Percentiles rank a stretch among this genome's conserved stretches.
These are phyloP conservation scores for Exutisphaerella laricina DNA, from an alignment of 2,329 filamentous ascomycete genomes.

Conservation along the genomic window DNA sequence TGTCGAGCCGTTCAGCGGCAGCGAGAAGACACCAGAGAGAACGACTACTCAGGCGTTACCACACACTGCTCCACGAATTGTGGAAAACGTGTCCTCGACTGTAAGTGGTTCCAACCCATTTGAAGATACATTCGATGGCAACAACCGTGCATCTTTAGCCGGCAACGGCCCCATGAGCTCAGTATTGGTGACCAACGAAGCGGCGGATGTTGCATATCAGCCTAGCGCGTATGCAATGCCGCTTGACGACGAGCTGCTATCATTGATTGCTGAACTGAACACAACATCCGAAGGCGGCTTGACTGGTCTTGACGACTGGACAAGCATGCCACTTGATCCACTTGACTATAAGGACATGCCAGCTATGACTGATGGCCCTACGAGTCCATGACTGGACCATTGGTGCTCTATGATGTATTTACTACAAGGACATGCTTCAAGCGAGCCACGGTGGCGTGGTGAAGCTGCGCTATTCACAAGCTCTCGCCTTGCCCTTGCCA, in stretches of 20 bases:
- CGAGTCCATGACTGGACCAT: too few species aligned
- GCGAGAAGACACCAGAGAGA: constrained; percentile 11
- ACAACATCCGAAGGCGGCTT: constrained; percentile 20
- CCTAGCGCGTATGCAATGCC: constrained; percentile 12
- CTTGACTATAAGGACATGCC: too few species aligned
- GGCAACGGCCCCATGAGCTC: background rate
- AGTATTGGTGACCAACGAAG: background rate
- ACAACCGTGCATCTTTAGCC: background rate
- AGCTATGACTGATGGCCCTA: too few species aligned
- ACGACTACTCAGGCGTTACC: background rate
- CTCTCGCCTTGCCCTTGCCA: too few species aligned
- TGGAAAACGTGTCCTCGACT: background rate
- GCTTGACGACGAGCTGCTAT: constrained; percentile 19
- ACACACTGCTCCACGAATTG: too few species aligned
- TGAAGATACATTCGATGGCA: background rate
- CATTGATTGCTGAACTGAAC: constrained; percentile 20
- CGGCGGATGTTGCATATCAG: background rate
- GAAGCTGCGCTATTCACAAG: too few species aligned
- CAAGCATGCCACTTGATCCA: constrained; percentile 14
- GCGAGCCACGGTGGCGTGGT: too few species aligned
- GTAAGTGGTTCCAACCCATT: background rate
- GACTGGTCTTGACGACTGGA: constrained; percentile 26
- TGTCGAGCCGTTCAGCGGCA: constrained; percentile 14
- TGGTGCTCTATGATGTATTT: too few species aligned
- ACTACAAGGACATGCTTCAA: too few species aligned